Base-by-base conservation (phyloP, 2,329 filamentous ascomycete species). In the Diaporthe destruens region DNA sequence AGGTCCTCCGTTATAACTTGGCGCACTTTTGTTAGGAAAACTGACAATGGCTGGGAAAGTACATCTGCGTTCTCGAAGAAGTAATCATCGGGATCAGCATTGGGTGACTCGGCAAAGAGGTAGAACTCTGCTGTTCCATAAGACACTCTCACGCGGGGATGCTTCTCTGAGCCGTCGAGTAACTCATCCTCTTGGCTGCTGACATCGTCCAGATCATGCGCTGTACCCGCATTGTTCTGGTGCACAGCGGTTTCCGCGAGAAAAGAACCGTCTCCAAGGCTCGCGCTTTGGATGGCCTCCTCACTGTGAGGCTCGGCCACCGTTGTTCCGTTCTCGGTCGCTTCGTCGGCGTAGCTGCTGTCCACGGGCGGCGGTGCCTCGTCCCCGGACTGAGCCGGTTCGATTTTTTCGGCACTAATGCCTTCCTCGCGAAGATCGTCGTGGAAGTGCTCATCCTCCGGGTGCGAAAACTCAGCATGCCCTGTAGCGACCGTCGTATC, bases 1-100 rank as follows among this genome's bases (percentile, higher is more conserved):
- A 88, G 77, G 68, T 88, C 87, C 51, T 83, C 81, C 23, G 80
- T 78, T 18, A 89, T 81, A 74, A 87, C 85, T 8, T 79, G 77
- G 39, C 87, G 85, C 39, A 89, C 80, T 6, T 81, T 82, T 23
- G 80, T 78, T 65, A 89, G 76, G 14, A 89, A 80, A 9, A 81
- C 79, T 23, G 85, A 83, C 65, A 89, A 82, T 2, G 82, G 83
- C 14, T 82, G 80, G 51, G 86, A 82, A 23, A 88, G 76, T 3
- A 84, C 79, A 18, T 81, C 81, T 0, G 78, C 74, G 49, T 85
- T 82, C 9, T 85, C 81, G 51, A 88, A 86, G 74, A 88, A 89
- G 11, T 85, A 84, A 77, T 80, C 77, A 34, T 81, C 78, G 5
- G 80, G 79, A 56, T 82, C 79, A 83, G 85, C 75, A 76, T 77